These are phyloP conservation scores for Daldinia concentrica DNA, from an alignment of 495 filamentous ascomycete genomes.

Conservation along the genomic window DNA sequence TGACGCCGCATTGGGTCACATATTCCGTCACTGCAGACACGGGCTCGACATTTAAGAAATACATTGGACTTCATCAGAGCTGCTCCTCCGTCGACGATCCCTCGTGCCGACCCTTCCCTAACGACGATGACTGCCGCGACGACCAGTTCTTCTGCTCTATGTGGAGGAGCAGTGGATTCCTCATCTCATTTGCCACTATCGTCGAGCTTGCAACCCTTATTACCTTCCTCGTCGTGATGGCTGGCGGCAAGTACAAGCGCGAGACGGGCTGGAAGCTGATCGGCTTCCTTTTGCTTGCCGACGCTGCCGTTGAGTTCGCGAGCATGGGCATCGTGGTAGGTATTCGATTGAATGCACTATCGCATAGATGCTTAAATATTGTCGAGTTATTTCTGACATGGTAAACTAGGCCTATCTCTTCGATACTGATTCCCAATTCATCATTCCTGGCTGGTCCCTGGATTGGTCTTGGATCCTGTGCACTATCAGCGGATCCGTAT, in stretches of 20 bases:
- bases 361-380: neutral
- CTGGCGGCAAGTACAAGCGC: slow-evolving; percentile 78
- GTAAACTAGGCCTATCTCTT: slow-evolving; percentile 75
- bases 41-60: slow-evolving; percentile 67
- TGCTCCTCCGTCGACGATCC: slow-evolving; percentile 65
- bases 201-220: slow-evolving; percentile 79
- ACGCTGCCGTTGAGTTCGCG: slow-evolving; percentile 69
- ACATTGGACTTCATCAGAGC: slow-evolving; percentile 79
- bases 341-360: slow-evolving; percentile 34
- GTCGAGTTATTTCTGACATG: neutral
- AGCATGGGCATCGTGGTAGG: slow-evolving; percentile 83
- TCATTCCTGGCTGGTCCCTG: slow-evolving; percentile 80
- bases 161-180: slow-evolving; percentile 87
- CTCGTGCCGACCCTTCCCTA: slow-evolving; percentile 62
- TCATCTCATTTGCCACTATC: slow-evolving; percentile 83
- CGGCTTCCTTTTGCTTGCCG: slow-evolving; percentile 67
- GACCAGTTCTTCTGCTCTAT: slow-evolving; percentile 86
- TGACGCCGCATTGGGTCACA: slow-evolving; percentile 81
- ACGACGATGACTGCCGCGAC: slow-evolving; percentile 72
- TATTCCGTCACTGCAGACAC: slow-evolving; percentile 67
- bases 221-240: slow-evolving; percentile 75
- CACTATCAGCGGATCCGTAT: slow-evolving; percentile 74
- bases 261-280: slow-evolving; percentile 82
- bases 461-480: slow-evolving; percentile 81
- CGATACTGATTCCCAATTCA: slow-evolving; percentile 86